These are phyloP conservation scores for Arthroderma sp. DNA, from an alignment of 2,329 filamentous ascomycete species.

Conservation along the genomic window DNA sequence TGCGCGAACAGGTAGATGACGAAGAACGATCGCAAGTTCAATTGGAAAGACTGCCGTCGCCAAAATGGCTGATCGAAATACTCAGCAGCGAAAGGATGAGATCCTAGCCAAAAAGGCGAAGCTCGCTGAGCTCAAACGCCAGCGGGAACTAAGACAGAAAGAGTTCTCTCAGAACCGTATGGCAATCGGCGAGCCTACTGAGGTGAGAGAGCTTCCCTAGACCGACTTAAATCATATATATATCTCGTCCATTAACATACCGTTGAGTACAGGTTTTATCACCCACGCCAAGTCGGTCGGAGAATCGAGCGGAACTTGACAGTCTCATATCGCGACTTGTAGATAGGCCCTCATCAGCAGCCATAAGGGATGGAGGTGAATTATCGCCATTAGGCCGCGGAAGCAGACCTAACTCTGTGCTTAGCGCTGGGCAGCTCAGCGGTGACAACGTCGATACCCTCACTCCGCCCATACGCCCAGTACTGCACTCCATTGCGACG, in stretches of 20 bases:
- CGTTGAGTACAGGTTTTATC: constrained; percentile 11
- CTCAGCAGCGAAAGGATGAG: constrained; percentile 77
- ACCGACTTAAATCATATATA: not conserved
- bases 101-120: constrained; percentile 94
- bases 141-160: constrained; percentile 69
- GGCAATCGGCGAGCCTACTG: constrained; percentile 53
- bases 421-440: constrained; percentile 70
- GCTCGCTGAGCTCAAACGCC: constrained; percentile 87
- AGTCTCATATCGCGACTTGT: constrained; percentile 73
- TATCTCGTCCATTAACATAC: not conserved
- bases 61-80: constrained; percentile 17
- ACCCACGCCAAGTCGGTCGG: constrained; percentile 56
- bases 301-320: constrained; percentile 60
- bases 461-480: constrained; percentile 26
- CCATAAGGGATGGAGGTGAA: constrained; percentile 38
- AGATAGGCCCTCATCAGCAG: constrained; percentile 61
- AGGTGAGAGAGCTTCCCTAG: constrained; percentile 42
- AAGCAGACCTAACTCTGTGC: constrained; percentile 73
- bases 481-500: constrained; percentile 37
- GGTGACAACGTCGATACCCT: constrained; percentile 44
- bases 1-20: not conserved
- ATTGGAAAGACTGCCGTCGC: constrained; percentile 4
- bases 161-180: constrained; percentile 59
- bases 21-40: not conserved
- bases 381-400: constrained; percentile 35